Percentiles rank a stretch among this genome's conserved stretches.
These are phyloP conservation scores for Endoconidiophora polonica DNA, from an alignment of 2,329 filamentous ascomycete genomes.

Conservation along the genomic window DNA sequence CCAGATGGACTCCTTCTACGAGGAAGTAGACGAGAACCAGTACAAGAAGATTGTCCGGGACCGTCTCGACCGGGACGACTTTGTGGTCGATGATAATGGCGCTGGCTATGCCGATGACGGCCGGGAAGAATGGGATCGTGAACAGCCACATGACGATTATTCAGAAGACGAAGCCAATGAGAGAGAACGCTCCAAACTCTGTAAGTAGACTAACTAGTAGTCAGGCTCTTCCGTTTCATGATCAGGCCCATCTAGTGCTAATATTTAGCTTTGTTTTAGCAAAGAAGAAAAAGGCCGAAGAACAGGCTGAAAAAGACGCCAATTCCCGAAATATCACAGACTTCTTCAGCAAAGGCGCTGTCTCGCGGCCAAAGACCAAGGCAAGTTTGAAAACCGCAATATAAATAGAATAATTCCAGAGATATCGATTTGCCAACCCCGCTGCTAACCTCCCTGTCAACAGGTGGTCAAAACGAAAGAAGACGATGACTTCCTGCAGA, in stretches of 20 bases:
- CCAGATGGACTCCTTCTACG: constrained; percentile 73
- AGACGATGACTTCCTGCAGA: constrained; percentile 73
- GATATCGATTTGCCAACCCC: not conserved
- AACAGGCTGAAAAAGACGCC: constrained; percentile 68
- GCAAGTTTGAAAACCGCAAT: constrained; percentile 27
- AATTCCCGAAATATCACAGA: constrained; percentile 86
- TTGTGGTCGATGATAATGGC: constrained; percentile 96
- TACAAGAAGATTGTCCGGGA: constrained; percentile 93
- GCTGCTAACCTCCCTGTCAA: not conserved
- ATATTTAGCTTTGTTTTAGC: constrained; percentile 36
- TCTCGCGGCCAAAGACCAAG: constrained; percentile 60
- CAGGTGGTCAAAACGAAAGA: constrained; percentile 66
- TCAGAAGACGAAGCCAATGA: constrained; percentile 39
- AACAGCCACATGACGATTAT: constrained; percentile 50
- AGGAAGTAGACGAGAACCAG: constrained; percentile 88
- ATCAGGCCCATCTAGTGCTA: not conserved
- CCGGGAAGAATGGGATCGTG: constrained; percentile 79
- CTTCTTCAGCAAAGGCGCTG: constrained; percentile 71
- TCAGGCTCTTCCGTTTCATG: not conserved
- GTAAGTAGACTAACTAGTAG: constrained; percentile 15
- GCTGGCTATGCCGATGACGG: constrained; percentile 95
- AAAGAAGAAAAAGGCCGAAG: constrained; percentile 78
- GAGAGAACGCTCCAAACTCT: constrained; percentile 33
- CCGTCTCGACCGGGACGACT: constrained; percentile 84
- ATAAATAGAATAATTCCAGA: not conserved